These are phyloP conservation scores for Exophiala sp. DNA, from an alignment of 2,329 filamentous ascomycete genomes.

Conservation along the genomic window DNA sequence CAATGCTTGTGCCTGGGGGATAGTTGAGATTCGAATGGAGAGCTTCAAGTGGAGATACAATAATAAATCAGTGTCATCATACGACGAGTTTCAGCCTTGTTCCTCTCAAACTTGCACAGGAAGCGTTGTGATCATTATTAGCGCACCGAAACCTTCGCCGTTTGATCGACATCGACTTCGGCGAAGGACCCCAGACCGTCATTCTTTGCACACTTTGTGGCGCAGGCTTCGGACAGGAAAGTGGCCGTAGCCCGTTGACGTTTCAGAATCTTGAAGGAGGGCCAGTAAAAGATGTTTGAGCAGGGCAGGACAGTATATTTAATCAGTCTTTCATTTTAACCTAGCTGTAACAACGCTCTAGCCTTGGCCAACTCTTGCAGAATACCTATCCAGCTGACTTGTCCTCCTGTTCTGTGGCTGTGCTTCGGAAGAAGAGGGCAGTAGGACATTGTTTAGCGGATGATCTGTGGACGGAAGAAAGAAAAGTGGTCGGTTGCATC, in stretches of 20 bases:
- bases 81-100: conserved; percentile 12
- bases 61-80: not conserved
- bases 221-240: not conserved
- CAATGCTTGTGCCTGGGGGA: too few species aligned
- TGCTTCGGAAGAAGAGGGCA: not conserved
- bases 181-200: not conserved
- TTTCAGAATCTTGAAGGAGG: not conserved
- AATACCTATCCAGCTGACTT: not conserved
- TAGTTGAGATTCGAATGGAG: not conserved
- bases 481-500: conserved; percentile 13
- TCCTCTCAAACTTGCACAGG: conserved; percentile 1
- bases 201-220: not conserved
- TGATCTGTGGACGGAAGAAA: conserved; percentile 3
- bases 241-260: not conserved
- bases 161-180: not conserved
- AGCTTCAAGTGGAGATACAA: not conserved
- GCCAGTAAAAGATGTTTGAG: too few species aligned
- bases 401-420: not conserved
- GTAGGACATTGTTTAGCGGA: conserved; percentile 5
- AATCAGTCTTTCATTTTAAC: not conserved
- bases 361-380: not conserved
- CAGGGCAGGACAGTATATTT: too few species aligned
- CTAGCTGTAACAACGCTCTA: not conserved
- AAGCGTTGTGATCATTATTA: not conserved
- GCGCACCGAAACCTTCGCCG: not conserved